Evolutionary conservation across 139 green algal genomes (phyloP).

Genomic region (Coelastrella sp.): DNA sequence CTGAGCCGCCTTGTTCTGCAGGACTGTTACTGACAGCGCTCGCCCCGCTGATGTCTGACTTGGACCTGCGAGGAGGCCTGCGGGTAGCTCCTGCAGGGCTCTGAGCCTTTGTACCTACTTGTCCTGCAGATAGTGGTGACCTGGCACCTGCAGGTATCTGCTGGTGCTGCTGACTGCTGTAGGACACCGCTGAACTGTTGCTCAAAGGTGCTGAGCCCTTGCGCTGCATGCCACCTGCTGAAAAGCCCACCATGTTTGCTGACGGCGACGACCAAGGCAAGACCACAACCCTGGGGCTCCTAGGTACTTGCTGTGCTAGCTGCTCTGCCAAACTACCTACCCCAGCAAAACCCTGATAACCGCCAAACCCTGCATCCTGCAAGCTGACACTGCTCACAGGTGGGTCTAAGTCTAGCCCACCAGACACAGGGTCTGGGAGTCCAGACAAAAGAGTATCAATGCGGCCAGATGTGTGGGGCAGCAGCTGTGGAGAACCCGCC

Average conservation of each 20-base stretch:
- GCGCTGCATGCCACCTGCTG: not conserved
- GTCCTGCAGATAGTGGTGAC: too few species aligned
- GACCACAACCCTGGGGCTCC: not conserved
- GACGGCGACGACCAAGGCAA: not conserved
- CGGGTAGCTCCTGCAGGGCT: too few species aligned
- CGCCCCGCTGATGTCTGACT: too few species aligned
- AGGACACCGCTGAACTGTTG: not conserved
- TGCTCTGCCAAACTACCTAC: not conserved
- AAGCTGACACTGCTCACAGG: not conserved
- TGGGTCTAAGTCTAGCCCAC: not conserved
- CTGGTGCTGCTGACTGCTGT: too few species aligned
- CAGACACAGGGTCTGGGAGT: not conserved
- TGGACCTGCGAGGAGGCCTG: too few species aligned
- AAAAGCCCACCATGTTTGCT: not conserved
- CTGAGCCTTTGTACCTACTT: too few species aligned
- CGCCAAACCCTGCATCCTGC: not conserved
- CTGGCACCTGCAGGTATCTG: too few species aligned
- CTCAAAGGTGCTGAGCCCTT: not conserved
- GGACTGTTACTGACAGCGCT: too few species aligned
- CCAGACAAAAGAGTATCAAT: not conserved
- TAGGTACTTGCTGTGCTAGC: not conserved
- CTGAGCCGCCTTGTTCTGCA: too few species aligned
- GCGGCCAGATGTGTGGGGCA: slow-evolving; percentile 6
- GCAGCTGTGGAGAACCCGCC: not conserved
- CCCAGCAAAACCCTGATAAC: not conserved